phyloP scores from a whole-genome alignment of 1,284 basidiomycete genomes.

The Exsudoporus floridanus region DNA sequence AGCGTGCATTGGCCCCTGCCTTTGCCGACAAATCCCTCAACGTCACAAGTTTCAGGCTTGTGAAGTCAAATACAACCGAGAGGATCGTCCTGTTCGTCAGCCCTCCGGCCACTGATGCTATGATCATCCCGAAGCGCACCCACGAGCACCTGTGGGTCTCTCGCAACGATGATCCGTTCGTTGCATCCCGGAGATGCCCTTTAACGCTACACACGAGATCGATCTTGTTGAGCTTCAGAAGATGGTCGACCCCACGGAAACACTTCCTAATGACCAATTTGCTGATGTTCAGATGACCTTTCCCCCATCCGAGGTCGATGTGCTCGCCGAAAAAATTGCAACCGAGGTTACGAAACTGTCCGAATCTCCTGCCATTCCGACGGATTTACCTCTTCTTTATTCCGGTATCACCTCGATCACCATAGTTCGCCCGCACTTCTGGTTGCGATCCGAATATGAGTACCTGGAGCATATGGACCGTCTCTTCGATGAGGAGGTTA shows the following conservation, averaged over 20 bases:
- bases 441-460: constrained; percentile 29
- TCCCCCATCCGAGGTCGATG: constrained; percentile 14
- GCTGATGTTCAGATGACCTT: constrained; percentile 2
- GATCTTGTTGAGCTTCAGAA: constrained; percentile 27
- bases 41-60: constrained; percentile 25
- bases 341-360: constrained; percentile 19
- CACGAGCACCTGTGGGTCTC: constrained; percentile 21
- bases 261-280: constrained; percentile 6
- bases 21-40: constrained; percentile 17
- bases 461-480: constrained; percentile 22
- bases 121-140: constrained; percentile 25
- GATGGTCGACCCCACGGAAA: constrained; percentile 22
- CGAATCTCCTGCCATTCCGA: constrained; percentile 15
- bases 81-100: constrained; percentile 24
- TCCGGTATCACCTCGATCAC: constrained; percentile 28
- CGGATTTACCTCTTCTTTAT: constrained; percentile 25
- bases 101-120: constrained; percentile 20
- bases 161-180: constrained; percentile 21
- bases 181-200: constrained; percentile 29
- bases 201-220: constrained; percentile 33
- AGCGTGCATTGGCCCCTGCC: constrained; percentile 27
- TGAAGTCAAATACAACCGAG: constrained; percentile 26
- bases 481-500: constrained; percentile 26
- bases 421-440: constrained; percentile 29
- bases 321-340: constrained; percentile 22